Evolutionary conservation across 148 eudicot genomes (phyloP).

Genomic region (Limonium bicolor): DNA sequence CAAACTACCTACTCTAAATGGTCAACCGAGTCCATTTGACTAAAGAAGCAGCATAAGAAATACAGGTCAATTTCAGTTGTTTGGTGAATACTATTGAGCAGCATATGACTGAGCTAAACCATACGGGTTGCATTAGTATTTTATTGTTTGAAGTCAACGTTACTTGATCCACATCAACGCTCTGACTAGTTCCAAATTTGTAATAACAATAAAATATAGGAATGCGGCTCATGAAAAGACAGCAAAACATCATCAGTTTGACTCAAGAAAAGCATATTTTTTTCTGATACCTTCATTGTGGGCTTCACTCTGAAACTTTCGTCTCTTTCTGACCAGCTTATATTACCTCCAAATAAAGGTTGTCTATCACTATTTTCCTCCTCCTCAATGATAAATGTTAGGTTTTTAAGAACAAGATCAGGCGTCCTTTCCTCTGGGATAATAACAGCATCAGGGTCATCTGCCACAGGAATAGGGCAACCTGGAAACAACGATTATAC

Average conservation of each 20-base stretch:
- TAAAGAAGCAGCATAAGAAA: too few species aligned
- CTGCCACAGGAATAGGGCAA: conserved; percentile 74
- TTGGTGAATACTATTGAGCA: too few species aligned
- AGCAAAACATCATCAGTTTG: too few species aligned
- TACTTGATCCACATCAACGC: neutral
- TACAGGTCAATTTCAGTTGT: too few species aligned
- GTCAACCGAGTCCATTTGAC: too few species aligned
- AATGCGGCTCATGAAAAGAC: too few species aligned
- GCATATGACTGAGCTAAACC: too few species aligned
- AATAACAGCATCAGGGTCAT: conserved; percentile 44
- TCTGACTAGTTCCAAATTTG: neutral
- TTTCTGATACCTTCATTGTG: conserved; percentile 49
- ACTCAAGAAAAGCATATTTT: neutral
- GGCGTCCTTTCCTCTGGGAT: conserved; percentile 63
- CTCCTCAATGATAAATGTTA: conserved; percentile 62
- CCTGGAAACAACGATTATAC: conserved; percentile 26
- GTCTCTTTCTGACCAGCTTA: conserved; percentile 69
- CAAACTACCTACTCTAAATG: too few species aligned
- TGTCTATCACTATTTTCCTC: conserved; percentile 18
- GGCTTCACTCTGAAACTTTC: conserved; percentile 73
- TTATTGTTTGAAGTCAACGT: too few species aligned
- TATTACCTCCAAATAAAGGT: conserved; percentile 91
- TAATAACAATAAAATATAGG: neutral
- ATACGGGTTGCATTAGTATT: too few species aligned
- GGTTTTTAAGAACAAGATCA: conserved; percentile 29